Evolutionary conservation across 2,329 filamentous ascomycete genomes (phyloP).

Genomic region (Lasiodiplodia citricola): DNA sequence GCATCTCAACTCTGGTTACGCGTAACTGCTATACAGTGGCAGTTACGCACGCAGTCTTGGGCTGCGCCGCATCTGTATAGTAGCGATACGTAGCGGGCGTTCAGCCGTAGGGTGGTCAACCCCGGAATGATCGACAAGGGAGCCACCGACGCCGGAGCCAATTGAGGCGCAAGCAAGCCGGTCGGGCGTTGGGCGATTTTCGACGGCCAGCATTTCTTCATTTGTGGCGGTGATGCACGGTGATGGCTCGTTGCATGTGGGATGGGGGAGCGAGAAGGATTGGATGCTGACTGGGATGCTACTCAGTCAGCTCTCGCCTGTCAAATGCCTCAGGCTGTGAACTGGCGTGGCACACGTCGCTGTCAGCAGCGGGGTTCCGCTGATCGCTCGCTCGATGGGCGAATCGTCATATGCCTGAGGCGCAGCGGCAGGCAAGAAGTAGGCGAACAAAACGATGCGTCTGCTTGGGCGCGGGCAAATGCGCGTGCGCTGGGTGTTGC

Average conservation of each 20-base stretch:
- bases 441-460: not conserved
- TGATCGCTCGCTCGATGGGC: not conserved
- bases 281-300: not conserved
- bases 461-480: not conserved
- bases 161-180: not conserved
- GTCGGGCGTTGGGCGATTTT: not conserved
- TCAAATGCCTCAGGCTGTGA: not conserved
- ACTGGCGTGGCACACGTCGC: not conserved
- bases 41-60: not conserved
- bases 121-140: conserved; percentile 24
- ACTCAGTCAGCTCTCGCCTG: not conserved
- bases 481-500: not conserved
- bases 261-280: not conserved
- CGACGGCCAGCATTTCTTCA: not conserved
- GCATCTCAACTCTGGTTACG: too few relatives aligned
- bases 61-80: not conserved
- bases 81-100: not conserved
- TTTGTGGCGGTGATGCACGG: not conserved
- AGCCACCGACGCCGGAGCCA: conserved; percentile 10
- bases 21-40: too few relatives aligned
- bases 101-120: not conserved
- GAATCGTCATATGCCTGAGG: not conserved
- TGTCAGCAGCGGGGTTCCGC: conserved; percentile 16
- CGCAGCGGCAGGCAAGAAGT: not conserved
- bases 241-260: not conserved